Evolutionary conservation across 495 filamentous ascomycete species (phyloP).

Genomic region (Neurospora cerealis): DNA sequence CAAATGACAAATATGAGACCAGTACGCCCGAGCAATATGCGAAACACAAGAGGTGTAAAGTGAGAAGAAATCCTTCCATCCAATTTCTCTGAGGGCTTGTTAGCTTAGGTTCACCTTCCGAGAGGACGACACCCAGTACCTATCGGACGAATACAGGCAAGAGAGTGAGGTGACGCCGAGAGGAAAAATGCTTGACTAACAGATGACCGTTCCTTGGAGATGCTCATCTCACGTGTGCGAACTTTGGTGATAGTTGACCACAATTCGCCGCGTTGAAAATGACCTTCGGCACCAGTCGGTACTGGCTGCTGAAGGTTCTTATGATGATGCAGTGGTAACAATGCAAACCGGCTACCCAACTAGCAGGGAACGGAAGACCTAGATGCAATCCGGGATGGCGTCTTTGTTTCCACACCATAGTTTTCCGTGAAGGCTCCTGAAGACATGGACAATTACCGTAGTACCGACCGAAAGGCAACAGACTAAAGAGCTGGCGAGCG

Average conservation of each 20-base stretch:
- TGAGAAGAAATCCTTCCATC: not conserved
- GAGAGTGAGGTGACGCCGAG: not conserved
- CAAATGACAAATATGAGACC: not conserved
- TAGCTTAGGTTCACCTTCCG: not conserved
- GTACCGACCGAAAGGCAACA: not conserved
- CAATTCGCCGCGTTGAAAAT: not conserved
- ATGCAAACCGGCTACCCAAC: not conserved
- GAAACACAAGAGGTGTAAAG: not conserved
- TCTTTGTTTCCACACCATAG: not conserved
- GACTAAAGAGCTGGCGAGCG: not conserved
- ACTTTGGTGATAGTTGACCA: not conserved
- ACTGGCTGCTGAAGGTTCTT: not conserved
- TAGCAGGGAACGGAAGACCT: not conserved
- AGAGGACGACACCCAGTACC: not conserved
- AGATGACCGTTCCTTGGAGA: not conserved
- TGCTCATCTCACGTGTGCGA: not conserved
- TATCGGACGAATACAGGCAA: not conserved
- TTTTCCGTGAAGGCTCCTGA: not conserved
- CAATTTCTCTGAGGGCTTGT: not conserved
- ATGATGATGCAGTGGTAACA: not conserved
- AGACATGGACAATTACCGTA: not conserved
- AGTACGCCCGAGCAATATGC: not conserved
- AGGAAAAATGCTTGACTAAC: not conserved
- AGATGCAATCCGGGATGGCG: not conserved
- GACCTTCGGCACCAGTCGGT: not conserved